Conservation (phyloP, 345 rosid species). For the Lepidium didymum region DNA sequence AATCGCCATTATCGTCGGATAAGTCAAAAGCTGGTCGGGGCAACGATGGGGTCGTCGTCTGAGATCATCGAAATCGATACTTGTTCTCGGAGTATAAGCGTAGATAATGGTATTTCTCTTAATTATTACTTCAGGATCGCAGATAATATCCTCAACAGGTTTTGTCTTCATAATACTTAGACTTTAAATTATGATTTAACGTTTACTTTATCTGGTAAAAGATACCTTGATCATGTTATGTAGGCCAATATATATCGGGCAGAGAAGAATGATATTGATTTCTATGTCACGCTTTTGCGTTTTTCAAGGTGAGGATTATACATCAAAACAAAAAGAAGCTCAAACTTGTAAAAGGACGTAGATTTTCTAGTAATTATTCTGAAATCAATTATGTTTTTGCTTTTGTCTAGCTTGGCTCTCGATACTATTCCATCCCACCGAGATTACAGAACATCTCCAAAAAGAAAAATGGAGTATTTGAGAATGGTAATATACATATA, state of each 20-base stretch:
- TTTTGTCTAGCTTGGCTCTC: constrained; percentile 64
- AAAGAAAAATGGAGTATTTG: constrained; percentile 44
- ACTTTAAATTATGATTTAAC: constrained; percentile 1
- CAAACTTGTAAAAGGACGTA: not conserved
- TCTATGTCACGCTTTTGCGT: constrained; percentile 86
- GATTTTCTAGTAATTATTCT: not conserved
- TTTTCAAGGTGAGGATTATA: constrained; percentile 66
- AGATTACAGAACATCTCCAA: constrained; percentile 48
- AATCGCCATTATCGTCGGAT: constrained; percentile 18
- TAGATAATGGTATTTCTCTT: constrained; percentile 77
- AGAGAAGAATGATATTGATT: constrained; percentile 81
- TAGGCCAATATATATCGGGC: constrained; percentile 89
- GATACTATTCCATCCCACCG: constrained; percentile 93
- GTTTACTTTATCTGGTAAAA: not conserved
- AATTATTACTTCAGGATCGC: constrained; percentile 79
- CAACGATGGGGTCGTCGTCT: constrained; percentile 51
- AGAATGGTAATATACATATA: constrained; percentile 43
- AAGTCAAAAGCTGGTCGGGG: not conserved
- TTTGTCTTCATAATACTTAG: not conserved
- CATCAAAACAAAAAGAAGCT: not conserved
- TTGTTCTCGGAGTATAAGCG: constrained; percentile 58
- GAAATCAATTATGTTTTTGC: constrained; percentile 5
- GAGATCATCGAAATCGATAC: constrained; percentile 66
- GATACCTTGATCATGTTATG: constrained; percentile 15
- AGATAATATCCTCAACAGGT: constrained; percentile 90